phyloP scores from a whole-genome alignment of 352 stramenopile genomes.

The Thalassiosira livingstoniorum region DNA sequence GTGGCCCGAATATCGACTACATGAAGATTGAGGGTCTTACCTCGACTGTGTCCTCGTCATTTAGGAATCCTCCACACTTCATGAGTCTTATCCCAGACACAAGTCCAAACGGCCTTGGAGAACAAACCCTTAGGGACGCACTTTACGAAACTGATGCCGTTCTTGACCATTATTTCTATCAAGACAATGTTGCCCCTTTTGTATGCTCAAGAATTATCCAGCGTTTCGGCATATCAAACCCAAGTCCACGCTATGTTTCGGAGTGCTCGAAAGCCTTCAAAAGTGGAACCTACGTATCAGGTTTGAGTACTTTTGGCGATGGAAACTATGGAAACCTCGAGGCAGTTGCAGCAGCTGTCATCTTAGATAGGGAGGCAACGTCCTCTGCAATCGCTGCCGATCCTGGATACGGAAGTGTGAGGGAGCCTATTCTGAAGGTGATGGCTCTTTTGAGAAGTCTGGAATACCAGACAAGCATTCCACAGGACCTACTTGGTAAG shows the following conservation, averaged over 20 bases:
- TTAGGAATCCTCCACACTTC: constrained; percentile 66
- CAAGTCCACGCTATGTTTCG: constrained; percentile 67
- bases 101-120: constrained; percentile 12
- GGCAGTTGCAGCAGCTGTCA: constrained; percentile 69
- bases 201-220: background rate
- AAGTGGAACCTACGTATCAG: constrained; percentile 52
- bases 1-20: constrained; percentile 52
- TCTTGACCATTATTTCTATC: constrained; percentile 78
- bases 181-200: constrained; percentile 58
- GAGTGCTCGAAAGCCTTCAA: constrained; percentile 70
- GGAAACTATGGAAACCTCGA: constrained; percentile 75
- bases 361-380: constrained; percentile 76
- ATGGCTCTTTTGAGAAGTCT: constrained; percentile 67
- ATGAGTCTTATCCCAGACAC: constrained; percentile 40
- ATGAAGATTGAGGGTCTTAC: constrained; percentile 50
- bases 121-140: constrained; percentile 58
- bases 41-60: constrained; percentile 39
- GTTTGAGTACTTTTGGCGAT: constrained; percentile 58
- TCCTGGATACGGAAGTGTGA: constrained; percentile 54
- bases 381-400: constrained; percentile 62
- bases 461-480: constrained; percentile 57
- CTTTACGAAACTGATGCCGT: constrained; percentile 76
- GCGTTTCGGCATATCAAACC: constrained; percentile 72
- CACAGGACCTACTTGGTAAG: too few relatives aligned
- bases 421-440: constrained; percentile 72